Evolutionary conservation across 2,329 filamentous ascomycete species (phyloP).

Genomic region (Cladobotryum mycophilum): DNA sequence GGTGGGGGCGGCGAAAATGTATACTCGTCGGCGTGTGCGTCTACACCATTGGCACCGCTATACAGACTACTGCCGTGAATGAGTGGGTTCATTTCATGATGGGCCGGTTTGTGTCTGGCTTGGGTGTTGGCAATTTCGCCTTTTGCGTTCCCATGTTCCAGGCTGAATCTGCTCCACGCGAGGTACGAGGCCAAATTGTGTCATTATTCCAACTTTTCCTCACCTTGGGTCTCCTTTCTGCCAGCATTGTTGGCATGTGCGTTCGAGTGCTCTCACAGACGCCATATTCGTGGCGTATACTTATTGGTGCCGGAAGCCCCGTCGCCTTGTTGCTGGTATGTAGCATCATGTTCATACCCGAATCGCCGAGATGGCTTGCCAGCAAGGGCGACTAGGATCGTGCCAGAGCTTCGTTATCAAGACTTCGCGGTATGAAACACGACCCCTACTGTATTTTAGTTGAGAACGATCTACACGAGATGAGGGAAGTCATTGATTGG

Average conservation of each 20-base stretch:
- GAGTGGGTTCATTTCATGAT: constrained; percentile 61
- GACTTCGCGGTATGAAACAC: constrained; percentile 45
- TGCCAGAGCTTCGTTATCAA: constrained; percentile 44
- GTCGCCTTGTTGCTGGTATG: constrained; percentile 47
- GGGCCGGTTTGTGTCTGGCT: constrained; percentile 59
- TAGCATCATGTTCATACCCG: constrained; percentile 48
- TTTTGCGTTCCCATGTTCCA: constrained; percentile 63
- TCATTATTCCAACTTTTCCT: constrained; percentile 69
- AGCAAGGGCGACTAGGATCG: constrained; percentile 40
- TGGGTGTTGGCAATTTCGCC: constrained; percentile 61
- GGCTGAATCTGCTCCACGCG: constrained; percentile 54
- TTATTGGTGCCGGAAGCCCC: constrained; percentile 50
- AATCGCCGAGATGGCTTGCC: constrained; percentile 53
- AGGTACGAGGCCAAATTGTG: constrained; percentile 60
- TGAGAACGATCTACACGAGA: constrained; percentile 48
- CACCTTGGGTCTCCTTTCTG: constrained; percentile 59
- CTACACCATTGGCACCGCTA: constrained; percentile 58
- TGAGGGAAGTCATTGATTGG: constrained; percentile 41
- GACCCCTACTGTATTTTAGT: constrained; percentile 39
- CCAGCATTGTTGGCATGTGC: constrained; percentile 50
- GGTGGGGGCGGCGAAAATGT: constrained; percentile 51
- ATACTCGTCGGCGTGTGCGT: constrained; percentile 48
- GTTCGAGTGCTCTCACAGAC: constrained; percentile 36
- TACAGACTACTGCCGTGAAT: constrained; percentile 55
- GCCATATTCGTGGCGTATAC: constrained; percentile 53